Conservation (phyloP, 306 rosid genomes). For the Cucurbita pepo region DNA sequence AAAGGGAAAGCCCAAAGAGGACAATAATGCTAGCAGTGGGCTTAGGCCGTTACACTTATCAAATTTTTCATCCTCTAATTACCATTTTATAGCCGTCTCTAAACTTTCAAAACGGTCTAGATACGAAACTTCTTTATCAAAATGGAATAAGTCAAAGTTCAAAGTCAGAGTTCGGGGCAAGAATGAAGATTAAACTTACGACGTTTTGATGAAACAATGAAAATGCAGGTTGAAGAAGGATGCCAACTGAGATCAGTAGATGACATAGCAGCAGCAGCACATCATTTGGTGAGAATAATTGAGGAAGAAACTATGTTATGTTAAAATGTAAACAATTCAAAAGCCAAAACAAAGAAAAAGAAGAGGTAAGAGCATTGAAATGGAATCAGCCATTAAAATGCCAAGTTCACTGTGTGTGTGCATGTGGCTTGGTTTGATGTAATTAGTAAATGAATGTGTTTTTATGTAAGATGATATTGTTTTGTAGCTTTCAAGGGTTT, state of each 20-base stretch:
- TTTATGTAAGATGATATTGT: neutral
- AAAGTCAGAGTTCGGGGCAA: neutral
- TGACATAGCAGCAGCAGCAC: conserved; percentile 67
- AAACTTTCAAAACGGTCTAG: neutral
- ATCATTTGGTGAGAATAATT: conserved; percentile 49
- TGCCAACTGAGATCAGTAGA: conserved; percentile 59
- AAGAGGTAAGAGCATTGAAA: neutral
- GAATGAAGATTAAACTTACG: neutral
- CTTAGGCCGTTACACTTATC: too few relatives aligned
- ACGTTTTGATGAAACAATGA: neutral
- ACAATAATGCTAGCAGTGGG: too few relatives aligned
- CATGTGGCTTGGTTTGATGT: neutral
- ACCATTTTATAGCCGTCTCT: too few relatives aligned
- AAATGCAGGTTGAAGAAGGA: conserved; percentile 72
- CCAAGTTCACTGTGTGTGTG: neutral
- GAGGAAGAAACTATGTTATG: conserved; percentile 32
- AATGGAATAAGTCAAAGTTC: neutral
- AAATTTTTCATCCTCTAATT: too few relatives aligned
- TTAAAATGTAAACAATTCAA: neutral
- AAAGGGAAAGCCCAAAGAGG: too few relatives aligned
- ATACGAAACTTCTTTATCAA: neutral
- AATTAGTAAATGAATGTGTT: conserved; percentile 1
- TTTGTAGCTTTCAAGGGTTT: conserved; percentile 5
- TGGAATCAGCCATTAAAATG: neutral
- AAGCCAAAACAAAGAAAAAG: neutral